These are phyloP conservation scores for Gynochthodes officinalis DNA, from an alignment of 257 asterid genomes.

Conservation along the genomic window DNA sequence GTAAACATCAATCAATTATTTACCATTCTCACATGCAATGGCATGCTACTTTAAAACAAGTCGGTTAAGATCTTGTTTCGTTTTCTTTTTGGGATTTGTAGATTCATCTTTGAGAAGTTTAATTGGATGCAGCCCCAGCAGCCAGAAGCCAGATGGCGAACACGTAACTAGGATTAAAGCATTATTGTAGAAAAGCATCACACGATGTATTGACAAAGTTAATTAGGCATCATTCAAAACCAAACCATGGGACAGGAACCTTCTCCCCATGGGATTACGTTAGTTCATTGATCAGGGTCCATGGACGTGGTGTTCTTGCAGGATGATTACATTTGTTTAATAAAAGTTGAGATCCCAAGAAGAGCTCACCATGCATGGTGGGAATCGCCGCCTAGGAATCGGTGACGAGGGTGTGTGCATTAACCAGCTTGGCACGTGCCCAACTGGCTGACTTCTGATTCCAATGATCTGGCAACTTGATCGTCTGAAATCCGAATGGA, in stretches of 20 bases:
- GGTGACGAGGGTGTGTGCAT: slow-evolving; percentile 7
- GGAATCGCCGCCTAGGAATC: background rate
- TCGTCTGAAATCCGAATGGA: background rate
- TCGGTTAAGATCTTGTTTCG: slow-evolving; percentile 14
- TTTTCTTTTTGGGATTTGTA: slow-evolving; percentile 6
- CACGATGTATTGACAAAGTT: too few species aligned
- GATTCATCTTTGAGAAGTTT: background rate
- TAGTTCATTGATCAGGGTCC: too few species aligned
- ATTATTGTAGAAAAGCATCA: too few species aligned
- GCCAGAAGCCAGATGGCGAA: too few species aligned
- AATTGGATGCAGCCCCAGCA: too few species aligned
- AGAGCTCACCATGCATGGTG: background rate
- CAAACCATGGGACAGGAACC: slow-evolving; percentile 11
- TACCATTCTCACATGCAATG: background rate
- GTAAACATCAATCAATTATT: background rate
- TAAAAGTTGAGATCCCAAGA: slow-evolving; percentile 15
- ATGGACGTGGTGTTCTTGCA: background rate
- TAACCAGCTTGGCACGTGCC: slow-evolving; percentile 23
- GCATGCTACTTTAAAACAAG: background rate
- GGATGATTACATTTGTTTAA: background rate
- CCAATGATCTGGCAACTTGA: slow-evolving; percentile 17
- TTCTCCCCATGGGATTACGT: background rate
- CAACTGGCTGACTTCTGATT: slow-evolving; percentile 12
- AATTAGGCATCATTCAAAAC: background rate
- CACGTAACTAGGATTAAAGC: too few species aligned